These are phyloP conservation scores for Sphaerulina vaccinii DNA, from an alignment of 2,329 filamentous ascomycete genomes.

Conservation along the genomic window DNA sequence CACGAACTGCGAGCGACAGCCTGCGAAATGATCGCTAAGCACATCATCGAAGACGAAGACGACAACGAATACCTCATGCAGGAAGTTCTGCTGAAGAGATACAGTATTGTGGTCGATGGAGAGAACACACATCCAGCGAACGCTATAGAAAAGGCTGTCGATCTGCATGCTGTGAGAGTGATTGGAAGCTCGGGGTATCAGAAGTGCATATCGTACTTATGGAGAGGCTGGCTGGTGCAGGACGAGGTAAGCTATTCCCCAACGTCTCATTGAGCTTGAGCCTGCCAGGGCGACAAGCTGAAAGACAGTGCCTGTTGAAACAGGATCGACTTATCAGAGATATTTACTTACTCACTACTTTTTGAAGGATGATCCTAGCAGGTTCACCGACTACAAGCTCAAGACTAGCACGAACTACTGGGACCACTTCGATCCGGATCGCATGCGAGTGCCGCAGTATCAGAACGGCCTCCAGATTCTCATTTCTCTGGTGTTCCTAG, in stretches of 20 bases:
- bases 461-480: constrained; percentile 88
- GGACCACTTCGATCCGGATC: constrained; percentile 85
- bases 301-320: too few species aligned
- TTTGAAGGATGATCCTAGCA: constrained; percentile 79
- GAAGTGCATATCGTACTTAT: constrained; percentile 89
- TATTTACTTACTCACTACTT: too few species aligned
- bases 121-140: constrained; percentile 74
- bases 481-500: constrained; percentile 79
- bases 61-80: constrained; percentile 76
- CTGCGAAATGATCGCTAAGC: constrained; percentile 89
- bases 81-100: constrained; percentile 79
- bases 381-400: constrained; percentile 82
- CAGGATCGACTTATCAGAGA: too few species aligned
- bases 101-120: constrained; percentile 73
- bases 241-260: too few species aligned
- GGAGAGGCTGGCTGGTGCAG: constrained; percentile 96
- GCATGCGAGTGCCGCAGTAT: constrained; percentile 88
- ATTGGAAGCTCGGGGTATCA: constrained; percentile 94
- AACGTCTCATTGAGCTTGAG: too few species aligned
- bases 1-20: constrained; percentile 76
- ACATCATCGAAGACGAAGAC: constrained; percentile 79
- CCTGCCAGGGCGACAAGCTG: too few species aligned
- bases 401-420: constrained; percentile 76
- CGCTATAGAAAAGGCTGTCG: constrained; percentile 88
- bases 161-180: constrained; percentile 82